A percentile compares a stretch with the other conserved stretches of the same genome.
Evolutionary conservation across 2,329 filamentous ascomycete genomes (phyloP).

Genomic region (Cladosporium phlei): DNA sequence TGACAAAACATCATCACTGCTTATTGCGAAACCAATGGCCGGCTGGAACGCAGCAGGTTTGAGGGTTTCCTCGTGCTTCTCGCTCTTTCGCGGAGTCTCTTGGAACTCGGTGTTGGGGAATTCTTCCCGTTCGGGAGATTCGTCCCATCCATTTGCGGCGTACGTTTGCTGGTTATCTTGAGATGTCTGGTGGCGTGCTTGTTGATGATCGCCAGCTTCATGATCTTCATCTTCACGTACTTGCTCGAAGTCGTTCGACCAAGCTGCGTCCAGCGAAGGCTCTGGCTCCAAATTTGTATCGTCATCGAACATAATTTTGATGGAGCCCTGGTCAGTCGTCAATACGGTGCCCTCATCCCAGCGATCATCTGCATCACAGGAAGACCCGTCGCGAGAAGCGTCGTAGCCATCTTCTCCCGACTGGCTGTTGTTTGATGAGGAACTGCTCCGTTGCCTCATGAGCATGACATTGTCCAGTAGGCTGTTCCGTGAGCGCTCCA

Average conservation of each 20-base stretch:
- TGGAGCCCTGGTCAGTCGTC: conserved; percentile 28
- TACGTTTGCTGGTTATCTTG: conserved; percentile 22
- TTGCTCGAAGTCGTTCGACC: background rate
- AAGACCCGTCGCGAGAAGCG: conserved; percentile 22
- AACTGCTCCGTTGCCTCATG: conserved; percentile 30
- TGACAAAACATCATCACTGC: conserved; percentile 11
- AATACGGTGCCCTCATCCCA: conserved; percentile 3
- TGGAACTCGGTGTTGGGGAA: conserved; percentile 19
- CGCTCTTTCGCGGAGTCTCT: conserved; percentile 26
- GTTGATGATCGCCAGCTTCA: conserved; percentile 15
- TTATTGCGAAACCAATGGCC: conserved; percentile 10
- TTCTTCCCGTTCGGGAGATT: conserved; percentile 21
- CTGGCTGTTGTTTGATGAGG: conserved; percentile 26
- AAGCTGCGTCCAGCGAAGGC: background rate
- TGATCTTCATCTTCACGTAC: conserved; percentile 11
- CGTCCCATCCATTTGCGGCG: conserved; percentile 20
- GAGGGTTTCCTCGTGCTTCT: conserved; percentile 23
- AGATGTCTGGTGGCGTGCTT: conserved; percentile 17
- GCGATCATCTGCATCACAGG: conserved; percentile 1
- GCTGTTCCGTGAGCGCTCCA: conserved; percentile 13
- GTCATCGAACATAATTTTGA: conserved; percentile 33
- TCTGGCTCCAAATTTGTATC: conserved; percentile 13
- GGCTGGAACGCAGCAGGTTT: conserved; percentile 17
- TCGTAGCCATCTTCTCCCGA: conserved; percentile 32
- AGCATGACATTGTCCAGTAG: conserved; percentile 31